These are phyloP conservation scores for Spiraea crenata DNA, from an alignment of 331 rosid species.

Conservation along the genomic window DNA sequence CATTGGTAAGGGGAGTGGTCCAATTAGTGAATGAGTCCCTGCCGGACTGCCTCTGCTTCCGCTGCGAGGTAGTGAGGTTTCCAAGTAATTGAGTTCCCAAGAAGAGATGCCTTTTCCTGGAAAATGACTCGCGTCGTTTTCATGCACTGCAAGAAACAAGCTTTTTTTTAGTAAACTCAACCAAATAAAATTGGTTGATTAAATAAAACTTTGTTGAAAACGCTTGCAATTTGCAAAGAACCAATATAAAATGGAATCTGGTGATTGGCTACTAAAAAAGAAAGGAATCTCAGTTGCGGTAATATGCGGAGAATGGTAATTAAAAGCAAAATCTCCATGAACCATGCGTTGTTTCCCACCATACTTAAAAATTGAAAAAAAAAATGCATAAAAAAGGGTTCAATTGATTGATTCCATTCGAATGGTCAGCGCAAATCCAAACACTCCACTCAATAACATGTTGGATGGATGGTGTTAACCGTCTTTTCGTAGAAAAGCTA, in stretches of 20 bases:
- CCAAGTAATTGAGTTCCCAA: constrained; percentile 19
- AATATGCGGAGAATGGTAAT: constrained; percentile 41
- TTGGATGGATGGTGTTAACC: constrained; percentile 13
- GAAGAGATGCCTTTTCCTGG: constrained; percentile 21
- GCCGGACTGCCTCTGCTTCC: too few relatives aligned
- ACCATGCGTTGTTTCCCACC: constrained; percentile 45
- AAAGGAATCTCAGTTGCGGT: background rate
- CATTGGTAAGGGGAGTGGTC: too few relatives aligned
- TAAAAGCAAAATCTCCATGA: constrained; percentile 4
- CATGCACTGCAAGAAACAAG: background rate
- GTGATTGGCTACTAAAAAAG: background rate
- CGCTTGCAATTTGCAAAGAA: background rate
- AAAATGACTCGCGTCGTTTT: background rate
- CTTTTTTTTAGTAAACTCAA: background rate
- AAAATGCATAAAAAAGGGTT: background rate
- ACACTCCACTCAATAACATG: background rate
- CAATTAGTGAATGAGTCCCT: too few relatives aligned
- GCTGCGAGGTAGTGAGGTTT: too few relatives aligned
- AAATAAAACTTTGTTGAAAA: background rate
- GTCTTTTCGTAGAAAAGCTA: background rate
- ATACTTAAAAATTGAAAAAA: background rate
- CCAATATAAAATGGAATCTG: background rate
- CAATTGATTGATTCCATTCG: constrained; percentile 33
- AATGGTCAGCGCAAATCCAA: background rate
- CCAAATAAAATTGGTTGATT: background rate